A percentile compares a stretch with the other conserved stretches of the same genome.
Evolutionary conservation across 164 flowering plant genomes (phyloP).

Genomic region (Kingdonia uniflora): DNA sequence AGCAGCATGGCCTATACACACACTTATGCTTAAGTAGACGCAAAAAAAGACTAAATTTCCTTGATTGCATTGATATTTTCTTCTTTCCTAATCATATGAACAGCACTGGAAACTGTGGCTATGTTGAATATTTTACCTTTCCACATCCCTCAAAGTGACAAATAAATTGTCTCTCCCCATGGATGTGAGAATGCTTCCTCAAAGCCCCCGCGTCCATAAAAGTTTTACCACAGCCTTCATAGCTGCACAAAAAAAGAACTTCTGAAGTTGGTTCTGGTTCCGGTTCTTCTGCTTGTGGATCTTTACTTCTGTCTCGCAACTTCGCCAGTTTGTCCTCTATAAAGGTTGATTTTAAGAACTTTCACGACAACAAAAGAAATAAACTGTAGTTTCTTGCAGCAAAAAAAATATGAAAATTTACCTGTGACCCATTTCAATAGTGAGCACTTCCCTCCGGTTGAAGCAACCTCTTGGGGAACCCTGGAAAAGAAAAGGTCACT

Average conservation of each 20-base stretch:
- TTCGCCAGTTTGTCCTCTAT: conserved; percentile 57
- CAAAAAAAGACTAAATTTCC: too few relatives aligned
- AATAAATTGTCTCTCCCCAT: conserved; percentile 88
- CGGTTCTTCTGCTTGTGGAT: conserved; percentile 54
- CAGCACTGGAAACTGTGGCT: too few relatives aligned
- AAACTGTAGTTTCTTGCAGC: neutral
- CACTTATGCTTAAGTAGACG: too few relatives aligned
- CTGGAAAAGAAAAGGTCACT: conserved; percentile 22
- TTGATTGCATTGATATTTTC: too few relatives aligned
- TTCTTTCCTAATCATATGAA: too few relatives aligned
- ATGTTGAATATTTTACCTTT: conserved; percentile 36
- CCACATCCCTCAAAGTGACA: conserved; percentile 89
- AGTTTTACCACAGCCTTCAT: conserved; percentile 96
- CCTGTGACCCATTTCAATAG: conserved; percentile 85
- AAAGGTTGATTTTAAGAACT: conserved; percentile 1
- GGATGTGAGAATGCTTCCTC: conserved; percentile 95
- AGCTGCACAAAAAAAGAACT: conserved; percentile 95
- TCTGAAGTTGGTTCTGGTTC: conserved; percentile 96
- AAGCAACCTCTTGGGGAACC: conserved; percentile 90
- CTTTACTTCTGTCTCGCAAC: conserved; percentile 56
- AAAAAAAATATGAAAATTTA: conserved; percentile 14
- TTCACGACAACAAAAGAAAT: neutral
- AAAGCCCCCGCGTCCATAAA: conserved; percentile 90
- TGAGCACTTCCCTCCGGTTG: conserved; percentile 82
- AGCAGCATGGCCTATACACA: too few relatives aligned